Evolutionary conservation across 805 yeast species (phyloP), one percentile per base, ranked within the genome.

Genomic region (Candida dendrica): DNA sequence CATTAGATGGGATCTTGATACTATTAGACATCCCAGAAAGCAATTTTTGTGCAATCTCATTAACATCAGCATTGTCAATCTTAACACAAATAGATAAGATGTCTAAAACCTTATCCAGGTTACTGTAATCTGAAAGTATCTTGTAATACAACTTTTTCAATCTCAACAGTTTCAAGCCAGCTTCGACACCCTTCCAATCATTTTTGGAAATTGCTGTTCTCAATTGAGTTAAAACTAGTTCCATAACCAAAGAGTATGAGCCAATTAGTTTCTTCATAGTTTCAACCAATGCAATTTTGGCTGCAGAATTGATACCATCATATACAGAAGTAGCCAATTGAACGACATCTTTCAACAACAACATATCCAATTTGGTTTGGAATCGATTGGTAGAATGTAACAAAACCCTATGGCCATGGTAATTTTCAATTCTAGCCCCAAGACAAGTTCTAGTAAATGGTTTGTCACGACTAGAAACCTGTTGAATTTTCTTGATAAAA

Each of bases 361-460:
- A 41, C 42, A 69, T 74, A 47, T 89, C 96, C 9, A 82, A 56
- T 7, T 71, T 74, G 0, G 87, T 75, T 52, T 86, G 85, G 6
- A 79, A 65, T 47, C 96, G 71, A 3, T 84, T 79, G 0, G 91
- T 83, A 1, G 88, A 74, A 51, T 81, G 86, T 31, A 85, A 69
- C 1, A 78, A 66, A 20, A 83, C 75, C 50, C 98, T 74, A 49
- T 84, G 80, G 58, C 77, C 76, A 49, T 90, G 96, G 47, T 79
- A 84, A 14, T 80, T 65, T 42, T 80, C 84, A 13, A 88, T 68
- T 42, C 95, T 72, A 0, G 85, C 76, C 3, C 85, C 95, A n/a
- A 88, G 57, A 2, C 84, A 73, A 1, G 86, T 72, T 55, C 96
- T 77, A 0, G 98, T 89, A 48, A 70, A 82, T 2, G 89, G 86